Evolutionary conservation across 371 early-diverging fungal species (phyloP), one percentile per base, ranked within the genome.

Genomic region (Mucor piriformis): DNA sequence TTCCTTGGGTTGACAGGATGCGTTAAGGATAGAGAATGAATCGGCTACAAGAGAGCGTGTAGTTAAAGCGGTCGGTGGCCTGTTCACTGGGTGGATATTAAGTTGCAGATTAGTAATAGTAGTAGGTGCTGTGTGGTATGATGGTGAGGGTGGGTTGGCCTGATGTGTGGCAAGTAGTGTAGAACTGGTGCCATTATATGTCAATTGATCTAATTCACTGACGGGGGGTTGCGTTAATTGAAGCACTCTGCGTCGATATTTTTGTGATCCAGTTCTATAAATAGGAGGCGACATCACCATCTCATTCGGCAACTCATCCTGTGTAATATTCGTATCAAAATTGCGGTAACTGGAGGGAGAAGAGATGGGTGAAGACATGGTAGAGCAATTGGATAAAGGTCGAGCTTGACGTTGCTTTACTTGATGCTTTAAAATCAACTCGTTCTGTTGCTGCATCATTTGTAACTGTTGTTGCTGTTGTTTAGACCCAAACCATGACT

Each of bases 401-500:
- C 56, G 34, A 11, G 32, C 42, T 42, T 62, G 55, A 6, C 38
- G 61, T 18, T 57, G 60, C 33, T 29, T 44, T 40, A 48, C 49
- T 51, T 44, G 67, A 21, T 33, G 53, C 11, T 43, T 21, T 24
- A 46, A 46, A 3, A 46, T 46, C 8, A 46, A 15, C 5, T 46
- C 46, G 21, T 46, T 46, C 20, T 38, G 54, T 11, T 61, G 46
- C 20, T 15, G 20, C 43, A 51, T 21, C 11, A 46, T 24, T 24
- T 24, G 12, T 46, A 46, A 38, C 46, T 29, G 61, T 21, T 52
- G 57, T 33, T 47, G 52, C 57, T 38, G 58, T 46, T 57, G 62
- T 56, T 59, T 54, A 13, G 61, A 55, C 8, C 74, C 75, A 63
- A 80, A 80, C 81, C 77, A 80, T 24, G 76, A 71, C 33, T 77